A percentile compares a stretch with the other conserved stretches of the same genome.
Conservation (phyloP, 768 basidiomycete genomes). For the Glaciozyma antarctica region DNA sequence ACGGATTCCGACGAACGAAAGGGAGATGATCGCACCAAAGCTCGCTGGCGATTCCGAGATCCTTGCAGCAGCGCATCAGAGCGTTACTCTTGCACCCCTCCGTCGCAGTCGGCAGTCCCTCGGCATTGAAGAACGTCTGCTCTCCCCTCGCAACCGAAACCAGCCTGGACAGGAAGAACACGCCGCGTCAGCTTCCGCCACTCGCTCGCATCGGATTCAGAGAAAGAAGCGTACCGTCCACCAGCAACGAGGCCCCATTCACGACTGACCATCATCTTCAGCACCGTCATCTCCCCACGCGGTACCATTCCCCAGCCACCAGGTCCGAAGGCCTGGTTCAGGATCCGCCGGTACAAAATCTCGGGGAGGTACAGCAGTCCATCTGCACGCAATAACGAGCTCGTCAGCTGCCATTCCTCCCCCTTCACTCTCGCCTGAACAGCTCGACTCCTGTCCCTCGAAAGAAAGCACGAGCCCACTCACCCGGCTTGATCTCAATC, state of each 20-base stretch:
- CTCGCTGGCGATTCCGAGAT: constrained; percentile 89
- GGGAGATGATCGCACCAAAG: constrained; percentile 54
- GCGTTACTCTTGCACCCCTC: constrained; percentile 96
- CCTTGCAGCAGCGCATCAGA: constrained; percentile 94
- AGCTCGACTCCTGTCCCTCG: not conserved
- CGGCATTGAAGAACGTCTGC: constrained; percentile 89
- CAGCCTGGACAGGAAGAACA: constrained; percentile 46
- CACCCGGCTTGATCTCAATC: constrained; percentile 90
- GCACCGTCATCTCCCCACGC: constrained; percentile 79
- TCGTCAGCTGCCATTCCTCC: too few species aligned
- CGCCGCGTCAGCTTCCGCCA: not conserved
- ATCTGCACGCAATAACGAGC: constrained; percentile 46
- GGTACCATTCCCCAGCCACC: constrained; percentile 97
- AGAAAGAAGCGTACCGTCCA: constrained; percentile 53
- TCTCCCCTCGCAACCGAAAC: constrained; percentile 88
- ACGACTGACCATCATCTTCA: constrained; percentile 74
- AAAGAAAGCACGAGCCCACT: constrained; percentile 34
- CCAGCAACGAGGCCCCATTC: constrained; percentile 92
- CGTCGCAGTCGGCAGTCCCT: constrained; percentile 81
- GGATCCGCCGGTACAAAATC: constrained; percentile 84
- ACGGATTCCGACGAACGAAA: not conserved
- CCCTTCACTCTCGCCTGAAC: too few species aligned
- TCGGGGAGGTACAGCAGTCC: constrained; percentile 91
- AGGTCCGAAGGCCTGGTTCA: constrained; percentile 90
- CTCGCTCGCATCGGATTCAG: not conserved